phyloP scores from a whole-genome alignment of 257 asterid genomes.

The Hygrophila difformis region DNA sequence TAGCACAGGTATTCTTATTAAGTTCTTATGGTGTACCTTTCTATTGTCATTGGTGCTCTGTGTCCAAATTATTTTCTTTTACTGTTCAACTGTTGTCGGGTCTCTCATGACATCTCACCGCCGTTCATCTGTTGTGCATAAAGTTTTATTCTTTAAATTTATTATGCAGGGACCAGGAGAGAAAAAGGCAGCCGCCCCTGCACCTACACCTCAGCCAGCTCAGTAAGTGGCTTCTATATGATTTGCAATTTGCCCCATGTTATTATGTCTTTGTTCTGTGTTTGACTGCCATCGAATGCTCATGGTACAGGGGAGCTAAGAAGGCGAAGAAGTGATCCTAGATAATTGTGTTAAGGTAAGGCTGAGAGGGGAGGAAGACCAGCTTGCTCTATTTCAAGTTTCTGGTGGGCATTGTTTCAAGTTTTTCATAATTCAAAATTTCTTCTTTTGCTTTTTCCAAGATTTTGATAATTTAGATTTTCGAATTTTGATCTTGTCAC shows the following conservation, averaged over 20 bases:
- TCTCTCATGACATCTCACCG: too few species aligned
- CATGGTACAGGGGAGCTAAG: slow-evolving; percentile 24
- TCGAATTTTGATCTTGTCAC: too few species aligned
- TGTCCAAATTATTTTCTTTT: too few species aligned
- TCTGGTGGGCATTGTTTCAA: background rate
- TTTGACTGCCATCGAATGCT: background rate
- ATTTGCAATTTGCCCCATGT: background rate
- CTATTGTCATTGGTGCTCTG: too few species aligned
- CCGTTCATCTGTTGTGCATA: too few species aligned
- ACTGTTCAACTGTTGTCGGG: too few species aligned
- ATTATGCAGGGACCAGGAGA: slow-evolving; percentile 37
- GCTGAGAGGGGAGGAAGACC: too few species aligned
- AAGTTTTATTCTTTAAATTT: background rate
- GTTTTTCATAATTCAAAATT: background rate
- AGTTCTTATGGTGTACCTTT: too few species aligned
- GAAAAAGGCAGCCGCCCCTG: slow-evolving; percentile 27
- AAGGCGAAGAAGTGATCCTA: slow-evolving; percentile 32
- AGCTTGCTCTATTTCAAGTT: background rate
- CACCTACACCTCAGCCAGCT: slow-evolving; percentile 26
- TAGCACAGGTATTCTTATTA: slow-evolving; percentile 28
- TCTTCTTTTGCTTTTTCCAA: too few species aligned
- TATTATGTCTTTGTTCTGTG: background rate
- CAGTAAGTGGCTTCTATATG: slow-evolving; percentile 18
- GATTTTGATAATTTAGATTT: too few species aligned
- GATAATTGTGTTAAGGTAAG: background rate